A percentile compares a stretch with the other conserved stretches of the same genome.
Conservation (phyloP, 202 grass and related monocot species). For the Setaria viridis region DNA sequence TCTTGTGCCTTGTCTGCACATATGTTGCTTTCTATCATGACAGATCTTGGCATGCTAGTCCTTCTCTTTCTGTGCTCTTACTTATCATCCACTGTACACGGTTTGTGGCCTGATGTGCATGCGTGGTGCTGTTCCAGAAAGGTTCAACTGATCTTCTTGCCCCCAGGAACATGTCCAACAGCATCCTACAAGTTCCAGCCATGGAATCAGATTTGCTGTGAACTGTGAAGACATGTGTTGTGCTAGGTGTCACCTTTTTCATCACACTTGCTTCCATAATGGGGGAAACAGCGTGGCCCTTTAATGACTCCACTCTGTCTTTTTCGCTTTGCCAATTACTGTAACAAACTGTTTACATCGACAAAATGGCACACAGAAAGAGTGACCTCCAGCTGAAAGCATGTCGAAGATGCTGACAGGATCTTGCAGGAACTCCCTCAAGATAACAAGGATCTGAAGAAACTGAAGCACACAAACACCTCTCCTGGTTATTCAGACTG, state of each 20-base stretch:
- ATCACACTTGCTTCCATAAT: conserved; percentile 44
- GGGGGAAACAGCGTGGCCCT: conserved; percentile 31
- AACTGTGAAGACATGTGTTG: conserved; percentile 34
- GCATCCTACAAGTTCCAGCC: conserved; percentile 34
- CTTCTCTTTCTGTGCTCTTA: conserved; percentile 20
- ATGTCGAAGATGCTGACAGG: conserved; percentile 29
- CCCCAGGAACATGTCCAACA: conserved; percentile 35
- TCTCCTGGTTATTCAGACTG: conserved; percentile 21
- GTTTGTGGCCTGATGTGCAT: not conserved
- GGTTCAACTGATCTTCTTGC: conserved; percentile 38
- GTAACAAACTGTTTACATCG: conserved; percentile 6
- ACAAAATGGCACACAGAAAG: conserved; percentile 30
- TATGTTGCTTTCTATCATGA: conserved; percentile 48
- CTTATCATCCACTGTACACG: conserved; percentile 26
- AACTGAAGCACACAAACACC: not conserved
- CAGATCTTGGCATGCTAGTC: conserved; percentile 37
- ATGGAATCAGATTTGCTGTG: conserved; percentile 39
- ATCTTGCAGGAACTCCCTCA: not conserved
- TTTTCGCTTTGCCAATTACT: conserved; percentile 30
- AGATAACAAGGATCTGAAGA: not conserved
- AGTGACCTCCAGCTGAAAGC: conserved; percentile 26
- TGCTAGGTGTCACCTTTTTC: conserved; percentile 37
- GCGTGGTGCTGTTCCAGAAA: conserved; percentile 29
- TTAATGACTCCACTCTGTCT: conserved; percentile 11
- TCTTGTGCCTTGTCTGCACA: conserved; percentile 29